These are phyloP conservation scores for Tulasnella sp. DNA, from an alignment of 768 basidiomycete species.

Conservation along the genomic window DNA sequence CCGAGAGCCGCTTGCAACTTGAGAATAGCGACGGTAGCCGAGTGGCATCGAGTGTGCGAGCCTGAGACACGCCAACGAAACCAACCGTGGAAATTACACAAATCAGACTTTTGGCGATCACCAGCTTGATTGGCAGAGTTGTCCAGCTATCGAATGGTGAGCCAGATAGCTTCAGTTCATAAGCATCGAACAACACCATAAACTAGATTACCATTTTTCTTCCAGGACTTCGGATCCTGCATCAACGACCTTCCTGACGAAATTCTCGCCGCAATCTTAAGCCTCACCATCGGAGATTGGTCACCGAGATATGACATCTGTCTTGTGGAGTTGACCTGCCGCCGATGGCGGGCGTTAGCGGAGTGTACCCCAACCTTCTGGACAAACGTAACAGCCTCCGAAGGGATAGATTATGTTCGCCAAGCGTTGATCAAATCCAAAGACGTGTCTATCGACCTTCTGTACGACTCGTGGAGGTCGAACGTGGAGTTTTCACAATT, in stretches of 20 bases:
- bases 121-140: too few species aligned
- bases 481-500: neutral
- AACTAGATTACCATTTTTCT: too few species aligned
- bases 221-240: neutral
- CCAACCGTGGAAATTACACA: too few species aligned
- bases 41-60: too few species aligned
- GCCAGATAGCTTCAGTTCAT: too few species aligned
- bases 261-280: neutral
- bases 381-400: neutral
- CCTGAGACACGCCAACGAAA: too few species aligned
- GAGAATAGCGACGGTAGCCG: too few species aligned
- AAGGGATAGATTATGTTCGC: neutral
- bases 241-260: neutral
- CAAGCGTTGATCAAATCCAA: neutral
- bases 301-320: neutral
- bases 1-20: too few species aligned
- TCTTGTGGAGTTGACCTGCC: neutral
- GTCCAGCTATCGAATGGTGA: too few species aligned
- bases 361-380: neutral
- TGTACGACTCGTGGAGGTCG: neutral
- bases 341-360: neutral
- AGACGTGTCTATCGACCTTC: neutral
- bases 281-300: neutral
- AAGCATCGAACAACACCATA: too few species aligned
- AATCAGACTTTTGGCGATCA: too few species aligned